Evolutionary conservation across 2,329 filamentous ascomycete genomes (phyloP).

Genomic region (Geosmithia morbida): DNA sequence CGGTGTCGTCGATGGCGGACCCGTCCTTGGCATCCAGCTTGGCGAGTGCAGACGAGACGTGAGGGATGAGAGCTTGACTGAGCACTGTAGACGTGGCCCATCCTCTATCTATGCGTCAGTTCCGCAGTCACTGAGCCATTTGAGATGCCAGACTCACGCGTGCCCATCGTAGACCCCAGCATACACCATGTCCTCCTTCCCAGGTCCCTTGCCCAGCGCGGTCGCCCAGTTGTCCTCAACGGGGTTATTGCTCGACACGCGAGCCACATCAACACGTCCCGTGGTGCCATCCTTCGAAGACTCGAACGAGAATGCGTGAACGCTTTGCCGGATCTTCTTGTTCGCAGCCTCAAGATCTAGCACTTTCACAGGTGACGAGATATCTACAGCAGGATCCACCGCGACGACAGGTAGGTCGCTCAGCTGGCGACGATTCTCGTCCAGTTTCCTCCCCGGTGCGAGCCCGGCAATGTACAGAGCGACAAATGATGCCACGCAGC

Average conservation of each 20-base stretch:
- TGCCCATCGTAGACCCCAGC: conserved; percentile 34
- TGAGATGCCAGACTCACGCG: conserved; percentile 16
- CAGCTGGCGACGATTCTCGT: not conserved
- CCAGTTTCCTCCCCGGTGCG: not conserved
- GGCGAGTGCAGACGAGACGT: conserved; percentile 21
- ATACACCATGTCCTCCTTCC: conserved; percentile 10
- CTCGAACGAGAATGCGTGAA: conserved; percentile 13
- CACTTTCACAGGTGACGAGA: conserved; percentile 12
- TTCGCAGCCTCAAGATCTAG: conserved; percentile 13
- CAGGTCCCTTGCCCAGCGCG: conserved; percentile 14
- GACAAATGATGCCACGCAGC: not conserved
- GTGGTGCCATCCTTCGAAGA: conserved; percentile 7
- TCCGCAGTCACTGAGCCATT: not conserved
- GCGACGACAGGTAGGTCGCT: not conserved
- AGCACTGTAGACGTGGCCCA: conserved; percentile 25
- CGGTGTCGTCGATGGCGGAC: conserved; percentile 34
- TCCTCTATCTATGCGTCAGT: conserved; percentile 14
- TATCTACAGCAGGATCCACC: not conserved
- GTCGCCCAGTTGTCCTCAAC: conserved; percentile 21
- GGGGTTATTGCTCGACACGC: conserved; percentile 18
- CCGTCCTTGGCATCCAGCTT: conserved; percentile 15
- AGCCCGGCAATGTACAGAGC: not conserved
- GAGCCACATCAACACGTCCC: conserved; percentile 17
- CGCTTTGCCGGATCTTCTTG: conserved; percentile 14
- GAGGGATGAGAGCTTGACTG: conserved; percentile 23